Evolutionary conservation across 1,139 yeast genomes (phyloP).

Genomic region (Taphrina sp.): DNA sequence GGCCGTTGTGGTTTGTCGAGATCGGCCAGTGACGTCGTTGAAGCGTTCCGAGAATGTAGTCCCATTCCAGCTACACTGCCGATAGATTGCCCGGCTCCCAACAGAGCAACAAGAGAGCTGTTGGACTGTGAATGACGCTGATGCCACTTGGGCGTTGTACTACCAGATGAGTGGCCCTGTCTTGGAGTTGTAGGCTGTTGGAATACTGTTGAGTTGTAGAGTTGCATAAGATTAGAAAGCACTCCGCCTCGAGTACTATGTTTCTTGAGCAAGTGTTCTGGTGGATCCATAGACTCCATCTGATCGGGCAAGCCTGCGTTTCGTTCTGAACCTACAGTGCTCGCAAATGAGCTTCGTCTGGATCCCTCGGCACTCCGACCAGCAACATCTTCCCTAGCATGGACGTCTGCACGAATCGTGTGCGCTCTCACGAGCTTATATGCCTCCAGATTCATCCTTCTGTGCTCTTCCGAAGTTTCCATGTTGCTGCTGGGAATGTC

Average conservation of each 20-base stretch:
- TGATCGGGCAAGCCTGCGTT: slow-evolving; percentile 4
- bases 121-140: slow-evolving; percentile 25
- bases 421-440: slow-evolving; percentile 31
- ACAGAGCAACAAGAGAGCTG: slow-evolving; percentile 17
- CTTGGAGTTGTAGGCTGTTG: slow-evolving; percentile 15
- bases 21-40: slow-evolving; percentile 12
- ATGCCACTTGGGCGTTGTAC: slow-evolving; percentile 30
- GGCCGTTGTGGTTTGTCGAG: slow-evolving; percentile 6
- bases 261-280: neutral
- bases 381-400: neutral
- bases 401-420: slow-evolving; percentile 13
- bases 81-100: slow-evolving; percentile 27
- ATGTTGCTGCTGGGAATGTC: neutral
- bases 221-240: slow-evolving; percentile 27
- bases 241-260: slow-evolving; percentile 22
- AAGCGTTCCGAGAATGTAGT: slow-evolving; percentile 16
- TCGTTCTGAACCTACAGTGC: slow-evolving; percentile 1
- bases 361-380: slow-evolving; percentile 9
- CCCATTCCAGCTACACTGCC: slow-evolving; percentile 13
- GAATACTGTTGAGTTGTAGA: slow-evolving; percentile 23
- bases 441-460: slow-evolving; percentile 26
- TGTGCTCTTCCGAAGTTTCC: slow-evolving; percentile 12
- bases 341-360: slow-evolving; percentile 22
- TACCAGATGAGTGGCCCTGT: slow-evolving; percentile 12
- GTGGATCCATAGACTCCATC: slow-evolving; percentile 3